Conservation (phyloP, 805 yeast genomes). For the Cyberlindnera galapagoensis region DNA sequence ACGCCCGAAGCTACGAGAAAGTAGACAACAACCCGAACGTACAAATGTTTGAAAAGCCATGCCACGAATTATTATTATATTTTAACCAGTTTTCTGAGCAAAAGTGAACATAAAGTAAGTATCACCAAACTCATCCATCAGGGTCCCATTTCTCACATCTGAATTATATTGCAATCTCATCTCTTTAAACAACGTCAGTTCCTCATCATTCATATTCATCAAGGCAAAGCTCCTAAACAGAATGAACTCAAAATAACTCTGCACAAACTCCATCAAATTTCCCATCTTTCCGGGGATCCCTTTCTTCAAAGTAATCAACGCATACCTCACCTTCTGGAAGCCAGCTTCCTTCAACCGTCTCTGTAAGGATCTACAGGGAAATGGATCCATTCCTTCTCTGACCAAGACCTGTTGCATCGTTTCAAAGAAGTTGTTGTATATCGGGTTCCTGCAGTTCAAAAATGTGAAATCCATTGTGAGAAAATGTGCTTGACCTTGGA, state of each 20-base stretch:
- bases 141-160: conserved; percentile 13
- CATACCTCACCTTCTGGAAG: conserved; percentile 14
- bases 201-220: conserved; percentile 10
- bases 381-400: conserved; percentile 20
- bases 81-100: conserved; percentile 13
- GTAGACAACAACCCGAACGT: no score
- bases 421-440: conserved; percentile 10
- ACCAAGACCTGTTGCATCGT: conserved; percentile 9
- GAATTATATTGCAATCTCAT: conserved; percentile 17
- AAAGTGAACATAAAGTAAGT: conserved; percentile 19
- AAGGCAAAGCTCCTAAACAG: conserved; percentile 15
- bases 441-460: conserved; percentile 15
- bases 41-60: no score
- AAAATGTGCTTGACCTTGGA: conserved; percentile 15
- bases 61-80: no score
- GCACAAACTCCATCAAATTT: conserved; percentile 17
- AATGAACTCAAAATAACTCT: conserved; percentile 17
- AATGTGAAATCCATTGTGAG: conserved; percentile 18
- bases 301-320: conserved; percentile 17
- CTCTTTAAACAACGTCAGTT: conserved; percentile 12
- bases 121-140: conserved; percentile 20
- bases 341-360: conserved; percentile 18
- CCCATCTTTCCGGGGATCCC: conserved; percentile 21
- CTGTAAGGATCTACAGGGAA: conserved; percentile 18
- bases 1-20: no score